Base-by-base conservation (phyloP, 2,329 filamentous ascomycete species). In the Karstenula rhodostoma region DNA sequence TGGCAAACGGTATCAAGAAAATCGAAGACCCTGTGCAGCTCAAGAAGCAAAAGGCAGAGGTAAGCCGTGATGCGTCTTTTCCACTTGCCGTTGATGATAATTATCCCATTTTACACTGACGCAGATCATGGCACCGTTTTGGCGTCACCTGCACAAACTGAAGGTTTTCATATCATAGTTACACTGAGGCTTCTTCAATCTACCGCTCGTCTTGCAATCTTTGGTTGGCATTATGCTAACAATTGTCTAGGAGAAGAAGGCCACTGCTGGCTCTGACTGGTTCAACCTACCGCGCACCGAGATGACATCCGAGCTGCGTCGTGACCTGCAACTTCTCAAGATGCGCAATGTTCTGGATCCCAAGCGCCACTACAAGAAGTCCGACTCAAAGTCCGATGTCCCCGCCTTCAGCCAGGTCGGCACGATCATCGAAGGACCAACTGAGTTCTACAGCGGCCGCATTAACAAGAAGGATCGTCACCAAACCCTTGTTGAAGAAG, bases 281-380 rank as follows among this genome's bases (percentile, higher is more conserved):
- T 98, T 90, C 81, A 86, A 96, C 70, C 84, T 99, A 56, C 94
- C 94, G 6, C 89, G 89, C 71, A 97, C 94, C 27, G 84, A 92
- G 53, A 80, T 97, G 53, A 97, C 93, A 0, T 87, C 93, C 9
- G 89, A 96, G 73, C 83, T 97, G 63, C 96, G 94, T 79, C 87
- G 93, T 68, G 94, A 99, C 75, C 83, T 97, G 53, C 93, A 97
- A 78, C 83, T 98, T 12, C 83, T 99, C 60, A 89, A 92, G 66
- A 94, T 97, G 90, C 89, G 95, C 77, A 90, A 89, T 58, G 89
- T 97, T 22, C 84, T 98, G 23, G 94, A 98, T 67, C 89, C 93
- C 0, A 94, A 98, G 76, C 85, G 91, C 52, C 91, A 94, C 72
- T 96, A 96, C 83, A 96, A 94, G 77, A 98, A 97, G 78, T 89